Evolutionary conservation across 306 rosid species (phyloP).

Genomic region (Trifolium dubium): DNA sequence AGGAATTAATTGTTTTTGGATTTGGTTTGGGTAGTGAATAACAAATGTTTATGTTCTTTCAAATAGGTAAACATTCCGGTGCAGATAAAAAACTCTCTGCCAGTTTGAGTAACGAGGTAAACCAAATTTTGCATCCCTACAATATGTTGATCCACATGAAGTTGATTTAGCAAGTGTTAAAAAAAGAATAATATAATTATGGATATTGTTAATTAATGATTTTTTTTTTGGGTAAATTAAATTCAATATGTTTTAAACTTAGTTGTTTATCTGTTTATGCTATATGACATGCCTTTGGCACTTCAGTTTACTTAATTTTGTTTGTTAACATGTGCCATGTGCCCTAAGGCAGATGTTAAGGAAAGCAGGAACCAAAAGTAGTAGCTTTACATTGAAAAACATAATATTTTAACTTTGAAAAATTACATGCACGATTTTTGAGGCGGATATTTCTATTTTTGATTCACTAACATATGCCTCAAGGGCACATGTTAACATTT

Average conservation of each 20-base stretch:
- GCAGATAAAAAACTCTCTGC: slow-evolving; percentile 85
- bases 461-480: too few species aligned
- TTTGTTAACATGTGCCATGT: too few species aligned
- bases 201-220: not conserved
- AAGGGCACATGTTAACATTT: too few species aligned
- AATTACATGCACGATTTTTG: too few species aligned
- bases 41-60: slow-evolving; percentile 11
- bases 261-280: not conserved
- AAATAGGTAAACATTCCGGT: slow-evolving; percentile 90
- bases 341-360: too few species aligned
- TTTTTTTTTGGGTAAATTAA: not conserved
- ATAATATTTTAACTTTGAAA: too few species aligned
- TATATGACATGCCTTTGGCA: not conserved
- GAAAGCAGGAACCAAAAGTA: too few species aligned
- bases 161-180: not conserved
- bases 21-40: slow-evolving; percentile 31
- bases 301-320: not conserved
- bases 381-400: too few species aligned
- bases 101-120: slow-evolving; percentile 95
- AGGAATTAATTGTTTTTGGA: not conserved
- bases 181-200: not conserved
- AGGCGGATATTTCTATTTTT: too few species aligned
- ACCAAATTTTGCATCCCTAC: not conserved
- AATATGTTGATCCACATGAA: not conserved
- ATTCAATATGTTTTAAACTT: not conserved